Evolutionary conservation across 2,329 filamentous ascomycete genomes (phyloP).

Genomic region (Cyanodermella asteris): DNA sequence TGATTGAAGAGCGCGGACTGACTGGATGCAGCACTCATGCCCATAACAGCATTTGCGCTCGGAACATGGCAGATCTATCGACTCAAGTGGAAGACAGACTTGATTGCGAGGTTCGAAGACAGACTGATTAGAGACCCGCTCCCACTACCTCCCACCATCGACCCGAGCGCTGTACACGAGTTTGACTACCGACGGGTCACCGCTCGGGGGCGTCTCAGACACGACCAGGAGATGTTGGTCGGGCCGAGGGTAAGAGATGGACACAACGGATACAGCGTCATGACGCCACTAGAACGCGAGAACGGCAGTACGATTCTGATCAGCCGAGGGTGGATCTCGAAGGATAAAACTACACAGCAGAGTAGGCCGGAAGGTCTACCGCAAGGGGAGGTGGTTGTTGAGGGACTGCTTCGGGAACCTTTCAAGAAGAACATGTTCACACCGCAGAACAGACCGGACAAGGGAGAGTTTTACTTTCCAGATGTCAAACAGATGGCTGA

Average conservation of each 20-base stretch:
- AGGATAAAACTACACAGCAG: conserved; percentile 44
- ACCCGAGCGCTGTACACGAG: conserved; percentile 58
- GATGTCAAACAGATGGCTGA: conserved; percentile 82
- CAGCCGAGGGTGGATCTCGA: conserved; percentile 79
- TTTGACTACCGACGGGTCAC: conserved; percentile 82
- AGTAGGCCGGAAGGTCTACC: conserved; percentile 44
- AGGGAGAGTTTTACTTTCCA: conserved; percentile 81
- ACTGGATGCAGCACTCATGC: conserved; percentile 66
- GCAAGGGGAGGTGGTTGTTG: conserved; percentile 48
- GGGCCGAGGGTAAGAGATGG: conserved; percentile 79
- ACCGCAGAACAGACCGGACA: conserved; percentile 65
- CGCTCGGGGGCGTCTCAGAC: conserved; percentile 50
- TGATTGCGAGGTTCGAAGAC: conserved; percentile 83
- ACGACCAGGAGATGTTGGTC: conserved; percentile 91
- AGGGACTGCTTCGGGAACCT: conserved; percentile 68
- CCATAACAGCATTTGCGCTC: conserved; percentile 69
- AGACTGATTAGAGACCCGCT: conserved; percentile 67
- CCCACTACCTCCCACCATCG: conserved; percentile 62
- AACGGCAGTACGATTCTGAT: conserved; percentile 53
- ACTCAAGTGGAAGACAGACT: conserved; percentile 77
- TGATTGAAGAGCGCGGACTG: not conserved
- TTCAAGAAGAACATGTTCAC: conserved; percentile 99
- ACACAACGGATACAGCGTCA: conserved; percentile 70
- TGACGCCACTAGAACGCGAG: conserved; percentile 69
- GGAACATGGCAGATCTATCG: conserved; percentile 93